A percentile compares a stretch with the other conserved stretches of the same genome.
phyloP scores from a whole-genome alignment of 371 early-diverging fungal species.

The Saksenaea vasiformis region DNA sequence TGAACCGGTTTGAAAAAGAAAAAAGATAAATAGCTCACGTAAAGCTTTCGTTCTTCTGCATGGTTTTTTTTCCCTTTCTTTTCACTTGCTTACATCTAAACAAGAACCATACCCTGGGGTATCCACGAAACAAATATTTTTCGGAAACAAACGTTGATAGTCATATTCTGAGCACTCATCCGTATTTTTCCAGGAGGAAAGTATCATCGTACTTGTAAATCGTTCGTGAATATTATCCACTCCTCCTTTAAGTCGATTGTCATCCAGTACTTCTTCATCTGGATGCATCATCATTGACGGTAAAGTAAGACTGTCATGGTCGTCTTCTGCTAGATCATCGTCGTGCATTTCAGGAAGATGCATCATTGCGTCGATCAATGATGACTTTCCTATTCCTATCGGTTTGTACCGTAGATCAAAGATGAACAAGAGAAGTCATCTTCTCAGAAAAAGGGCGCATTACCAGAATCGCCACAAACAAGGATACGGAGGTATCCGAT shows the following conservation, averaged over 20 bases:
- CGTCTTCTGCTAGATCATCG: slow-evolving; percentile 23
- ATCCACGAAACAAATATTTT: slow-evolving; percentile 55
- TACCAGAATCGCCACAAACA: slow-evolving; percentile 63
- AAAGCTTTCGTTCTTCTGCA: neutral
- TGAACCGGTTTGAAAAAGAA: slow-evolving; percentile 30
- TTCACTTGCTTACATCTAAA: slow-evolving; percentile 39
- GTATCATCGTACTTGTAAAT: slow-evolving; percentile 39
- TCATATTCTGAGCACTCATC: neutral
- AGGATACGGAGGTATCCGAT: slow-evolving; percentile 52
- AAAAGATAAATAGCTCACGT: slow-evolving; percentile 12
- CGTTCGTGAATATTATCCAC: slow-evolving; percentile 24
- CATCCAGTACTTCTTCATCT: slow-evolving; percentile 18
- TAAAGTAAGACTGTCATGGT: slow-evolving; percentile 6
- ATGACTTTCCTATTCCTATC: slow-evolving; percentile 55
- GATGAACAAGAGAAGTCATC: slow-evolving; percentile 2
- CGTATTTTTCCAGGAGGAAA: slow-evolving; percentile 18
- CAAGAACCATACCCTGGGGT: slow-evolving; percentile 62
- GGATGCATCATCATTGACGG: slow-evolving; percentile 20
- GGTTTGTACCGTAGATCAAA: neutral
- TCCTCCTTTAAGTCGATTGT: neutral
- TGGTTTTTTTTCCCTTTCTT: neutral
- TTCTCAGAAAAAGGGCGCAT: neutral
- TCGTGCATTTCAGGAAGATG: slow-evolving; percentile 40
- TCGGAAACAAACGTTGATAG: slow-evolving; percentile 11
- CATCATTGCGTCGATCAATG: slow-evolving; percentile 45